phyloP scores from a whole-genome alignment of 2,329 filamentous ascomycete genomes.

The Fusarium lateritium region DNA sequence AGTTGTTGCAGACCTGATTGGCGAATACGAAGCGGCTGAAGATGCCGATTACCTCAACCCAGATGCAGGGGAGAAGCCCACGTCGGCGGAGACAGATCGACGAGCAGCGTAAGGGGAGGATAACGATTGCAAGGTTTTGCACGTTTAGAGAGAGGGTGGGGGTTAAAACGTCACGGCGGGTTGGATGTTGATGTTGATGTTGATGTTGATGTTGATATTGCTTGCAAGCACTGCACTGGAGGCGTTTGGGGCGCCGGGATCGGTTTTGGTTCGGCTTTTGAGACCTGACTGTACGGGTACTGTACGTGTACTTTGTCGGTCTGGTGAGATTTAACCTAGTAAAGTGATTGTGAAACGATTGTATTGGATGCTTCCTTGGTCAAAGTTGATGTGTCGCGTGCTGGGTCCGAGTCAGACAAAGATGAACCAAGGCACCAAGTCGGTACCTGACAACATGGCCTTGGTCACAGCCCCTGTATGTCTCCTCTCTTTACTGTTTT shows the following conservation, averaged over 20 bases:
- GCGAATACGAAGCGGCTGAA: slow-evolving; percentile 97
- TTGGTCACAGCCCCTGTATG: slow-evolving; percentile 22
- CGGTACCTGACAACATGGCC: slow-evolving; percentile 20
- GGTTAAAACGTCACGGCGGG: slow-evolving; percentile 24
- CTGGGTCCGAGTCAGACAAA: slow-evolving; percentile 12
- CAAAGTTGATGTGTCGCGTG: slow-evolving; percentile 17
- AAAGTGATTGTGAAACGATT: background rate
- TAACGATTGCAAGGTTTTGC: background rate
- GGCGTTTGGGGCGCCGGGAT: slow-evolving; percentile 41
- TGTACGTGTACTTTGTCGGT: slow-evolving; percentile 10
- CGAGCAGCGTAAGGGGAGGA: slow-evolving; percentile 56
- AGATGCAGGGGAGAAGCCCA: slow-evolving; percentile 68
- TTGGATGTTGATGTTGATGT: slow-evolving; percentile 39
- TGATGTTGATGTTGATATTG: slow-evolving; percentile 25
- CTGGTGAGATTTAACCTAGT: slow-evolving; percentile 11
- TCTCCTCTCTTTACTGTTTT: slow-evolving; percentile 9
- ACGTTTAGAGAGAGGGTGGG: slow-evolving; percentile 10
- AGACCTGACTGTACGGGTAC: slow-evolving; percentile 1
- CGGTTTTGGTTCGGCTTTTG: slow-evolving; percentile 28
- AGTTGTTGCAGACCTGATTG: slow-evolving; percentile 91
- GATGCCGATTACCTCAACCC: slow-evolving; percentile 90
- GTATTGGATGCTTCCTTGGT: slow-evolving; percentile 18
- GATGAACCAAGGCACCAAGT: slow-evolving; percentile 21
- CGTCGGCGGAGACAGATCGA: slow-evolving; percentile 68
- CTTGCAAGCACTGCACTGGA: slow-evolving; percentile 15